These are phyloP conservation scores for Neolentinus lepideus DNA, from an alignment of 1,284 basidiomycete genomes.

Conservation along the genomic window DNA sequence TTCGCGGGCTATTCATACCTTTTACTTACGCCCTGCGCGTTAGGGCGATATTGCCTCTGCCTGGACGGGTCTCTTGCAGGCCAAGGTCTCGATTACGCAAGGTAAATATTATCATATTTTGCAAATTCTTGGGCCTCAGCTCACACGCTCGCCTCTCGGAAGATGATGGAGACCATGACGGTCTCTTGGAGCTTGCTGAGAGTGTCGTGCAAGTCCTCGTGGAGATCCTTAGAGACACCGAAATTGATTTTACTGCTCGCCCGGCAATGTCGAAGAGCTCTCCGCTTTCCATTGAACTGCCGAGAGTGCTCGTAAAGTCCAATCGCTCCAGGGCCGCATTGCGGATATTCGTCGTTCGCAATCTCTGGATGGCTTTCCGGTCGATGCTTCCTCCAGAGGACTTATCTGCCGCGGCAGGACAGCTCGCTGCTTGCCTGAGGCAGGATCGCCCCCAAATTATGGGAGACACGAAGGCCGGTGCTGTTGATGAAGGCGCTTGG, in stretches of 20 bases:
- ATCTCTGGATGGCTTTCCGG: constrained; percentile 45
- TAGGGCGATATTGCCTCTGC: constrained; percentile 30
- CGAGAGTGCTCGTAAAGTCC: constrained; percentile 19
- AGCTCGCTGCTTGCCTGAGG: constrained; percentile 40
- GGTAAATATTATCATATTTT: constrained; percentile 11
- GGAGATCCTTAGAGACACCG: constrained; percentile 43
- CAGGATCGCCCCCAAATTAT: constrained; percentile 39
- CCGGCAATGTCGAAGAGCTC: constrained; percentile 5
- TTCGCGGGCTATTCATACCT: neutral
- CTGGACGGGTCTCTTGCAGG: constrained; percentile 34
- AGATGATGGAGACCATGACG: constrained; percentile 3
- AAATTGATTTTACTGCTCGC: constrained; percentile 36
- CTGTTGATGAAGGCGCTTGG: constrained; percentile 25
- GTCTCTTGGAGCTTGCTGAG: constrained; percentile 30
- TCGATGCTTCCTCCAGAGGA: constrained; percentile 32
- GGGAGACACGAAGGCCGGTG: constrained; percentile 30
- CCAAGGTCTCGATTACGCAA: constrained; percentile 25
- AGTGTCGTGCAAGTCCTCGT: constrained; percentile 35
- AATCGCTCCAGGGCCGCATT: constrained; percentile 24
- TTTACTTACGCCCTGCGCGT: constrained; percentile 9
- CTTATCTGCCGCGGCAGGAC: constrained; percentile 33
- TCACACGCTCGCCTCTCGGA: constrained; percentile 18
- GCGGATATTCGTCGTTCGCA: constrained; percentile 45
- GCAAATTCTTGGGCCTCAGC: neutral
- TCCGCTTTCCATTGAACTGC: constrained; percentile 11